Percentiles rank a stretch among this genome's conserved stretches.
Conservation (phyloP, 2,329 filamentous ascomycete genomes). For the Paradendryphiella salina region DNA sequence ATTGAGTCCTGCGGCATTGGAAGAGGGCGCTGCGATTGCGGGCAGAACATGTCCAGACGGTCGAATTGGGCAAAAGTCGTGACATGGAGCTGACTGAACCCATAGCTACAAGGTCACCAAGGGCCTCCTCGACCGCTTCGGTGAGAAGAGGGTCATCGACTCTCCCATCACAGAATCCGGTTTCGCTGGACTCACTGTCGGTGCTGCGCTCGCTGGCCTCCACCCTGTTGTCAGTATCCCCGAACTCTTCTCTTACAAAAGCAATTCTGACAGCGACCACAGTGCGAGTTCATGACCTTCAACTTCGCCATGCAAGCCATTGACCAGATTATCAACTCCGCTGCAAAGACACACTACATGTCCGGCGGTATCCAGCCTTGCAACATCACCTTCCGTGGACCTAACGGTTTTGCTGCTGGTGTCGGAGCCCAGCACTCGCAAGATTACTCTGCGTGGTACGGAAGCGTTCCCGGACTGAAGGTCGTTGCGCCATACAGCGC, state of each 20-base stretch:
- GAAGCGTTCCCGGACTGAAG: conserved; percentile 95
- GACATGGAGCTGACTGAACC: conserved; percentile 44
- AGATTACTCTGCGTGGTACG: conserved; percentile 98
- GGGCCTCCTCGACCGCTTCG: conserved; percentile 94
- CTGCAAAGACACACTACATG: conserved; percentile 99
- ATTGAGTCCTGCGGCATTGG: conserved; percentile 3
- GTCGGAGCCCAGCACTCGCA: conserved; percentile 98
- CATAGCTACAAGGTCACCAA: conserved; percentile 95
- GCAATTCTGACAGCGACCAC: conserved; percentile 22
- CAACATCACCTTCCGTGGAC: conserved; percentile 99
- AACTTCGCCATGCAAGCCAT: conserved; percentile 99
- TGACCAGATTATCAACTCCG: conserved; percentile 99
- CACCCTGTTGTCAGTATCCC: conserved; percentile 77
- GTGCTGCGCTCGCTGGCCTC: conserved; percentile 90
- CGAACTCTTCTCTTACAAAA: background rate
- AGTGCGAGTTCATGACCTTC: conserved; percentile 99
- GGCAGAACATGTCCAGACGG: conserved; percentile 4
- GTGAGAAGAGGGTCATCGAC: conserved; percentile 96
- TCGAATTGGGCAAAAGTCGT: background rate
- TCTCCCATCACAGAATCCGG: conserved; percentile 98
- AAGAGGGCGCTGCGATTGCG: background rate
- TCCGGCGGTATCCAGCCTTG: conserved; percentile 98
- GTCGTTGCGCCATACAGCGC: conserved; percentile 95
- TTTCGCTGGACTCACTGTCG: conserved; percentile 90
- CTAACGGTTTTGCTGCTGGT: conserved; percentile 96